phyloP scores from a whole-genome alignment of 2,329 filamentous ascomycete genomes.

The Didymosphaeria variabile region DNA sequence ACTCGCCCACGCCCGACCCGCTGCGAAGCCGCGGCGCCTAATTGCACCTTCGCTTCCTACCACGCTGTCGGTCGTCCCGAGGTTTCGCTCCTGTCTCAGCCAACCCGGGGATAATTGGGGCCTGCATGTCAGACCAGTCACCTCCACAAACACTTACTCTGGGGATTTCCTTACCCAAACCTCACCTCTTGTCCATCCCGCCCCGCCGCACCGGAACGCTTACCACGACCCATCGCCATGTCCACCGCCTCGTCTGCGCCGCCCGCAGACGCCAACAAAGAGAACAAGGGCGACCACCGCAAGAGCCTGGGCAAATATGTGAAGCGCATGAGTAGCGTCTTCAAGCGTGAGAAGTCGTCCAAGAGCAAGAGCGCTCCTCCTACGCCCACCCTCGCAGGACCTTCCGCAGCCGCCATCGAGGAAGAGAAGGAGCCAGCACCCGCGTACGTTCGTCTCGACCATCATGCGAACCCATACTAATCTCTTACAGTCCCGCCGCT shows the following conservation, averaged over 20 bases:
- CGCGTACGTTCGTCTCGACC: slow-evolving; percentile 24
- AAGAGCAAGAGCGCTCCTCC: slow-evolving; percentile 29
- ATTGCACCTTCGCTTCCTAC: slow-evolving; percentile 19
- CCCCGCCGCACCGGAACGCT: slow-evolving; percentile 3
- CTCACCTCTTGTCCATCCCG: slow-evolving; percentile 10
- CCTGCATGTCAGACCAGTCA: slow-evolving; percentile 36
- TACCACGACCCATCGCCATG: slow-evolving; percentile 27
- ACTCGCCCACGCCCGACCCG: too few species aligned
- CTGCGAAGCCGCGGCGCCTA: slow-evolving; percentile 9
- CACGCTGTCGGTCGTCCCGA: slow-evolving; percentile 37
- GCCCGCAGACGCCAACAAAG: slow-evolving; percentile 31
- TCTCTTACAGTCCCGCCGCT: slow-evolving; percentile 16
- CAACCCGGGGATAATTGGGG: slow-evolving; percentile 31
- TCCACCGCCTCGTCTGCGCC: slow-evolving; percentile 32
- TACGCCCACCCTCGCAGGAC: slow-evolving; percentile 11
- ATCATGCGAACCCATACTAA: slow-evolving; percentile 5
- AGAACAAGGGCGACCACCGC: slow-evolving; percentile 38
- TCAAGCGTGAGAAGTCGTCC: slow-evolving; percentile 44
- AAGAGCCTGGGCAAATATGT: slow-evolving; percentile 51
- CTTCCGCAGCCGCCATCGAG: slow-evolving; percentile 6
- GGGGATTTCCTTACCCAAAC: slow-evolving; percentile 10
- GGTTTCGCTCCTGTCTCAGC: slow-evolving; percentile 39
- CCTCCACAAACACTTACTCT: slow-evolving; percentile 19
- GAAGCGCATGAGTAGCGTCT: slow-evolving; percentile 52
- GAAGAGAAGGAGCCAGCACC: slow-evolving; percentile 17